phyloP scores from a whole-genome alignment of 2,329 filamentous ascomycete species.

The Zarea fungicola region DNA sequence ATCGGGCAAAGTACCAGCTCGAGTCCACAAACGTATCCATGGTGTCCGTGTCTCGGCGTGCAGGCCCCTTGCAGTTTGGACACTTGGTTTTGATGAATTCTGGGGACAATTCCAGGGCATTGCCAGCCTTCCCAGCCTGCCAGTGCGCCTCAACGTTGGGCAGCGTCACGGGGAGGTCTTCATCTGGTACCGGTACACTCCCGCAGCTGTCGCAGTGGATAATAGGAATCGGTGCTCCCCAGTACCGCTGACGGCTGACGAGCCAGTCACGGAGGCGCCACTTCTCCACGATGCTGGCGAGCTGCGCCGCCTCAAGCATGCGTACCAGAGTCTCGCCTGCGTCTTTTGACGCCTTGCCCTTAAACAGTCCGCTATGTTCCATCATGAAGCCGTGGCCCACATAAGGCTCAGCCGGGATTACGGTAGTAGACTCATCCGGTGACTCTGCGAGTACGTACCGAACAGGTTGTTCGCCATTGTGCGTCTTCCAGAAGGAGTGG shows the following conservation, averaged over 20 bases:
- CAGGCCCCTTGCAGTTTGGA: slow-evolving; percentile 64
- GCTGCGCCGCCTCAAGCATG: slow-evolving; percentile 47
- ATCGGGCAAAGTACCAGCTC: slow-evolving; percentile 88
- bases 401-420: slow-evolving; percentile 49
- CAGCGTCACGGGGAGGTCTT: slow-evolving; percentile 71
- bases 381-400: slow-evolving; percentile 64
- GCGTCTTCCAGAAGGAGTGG: slow-evolving; percentile 72
- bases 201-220: slow-evolving; percentile 76
- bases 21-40: slow-evolving; percentile 98
- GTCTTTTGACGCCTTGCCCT: slow-evolving; percentile 57
- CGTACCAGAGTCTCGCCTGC: slow-evolving; percentile 57
- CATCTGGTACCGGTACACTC: slow-evolving; percentile 68
- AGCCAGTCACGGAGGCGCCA: slow-evolving; percentile 88
- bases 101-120: slow-evolving; percentile 65
- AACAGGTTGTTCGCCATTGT: slow-evolving; percentile 56
- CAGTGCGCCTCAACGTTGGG: slow-evolving; percentile 66
- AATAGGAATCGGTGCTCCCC: slow-evolving; percentile 87
- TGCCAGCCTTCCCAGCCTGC: slow-evolving; percentile 65
- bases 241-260: slow-evolving; percentile 87
- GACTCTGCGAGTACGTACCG: slow-evolving; percentile 56
- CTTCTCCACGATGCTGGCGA: slow-evolving; percentile 61
- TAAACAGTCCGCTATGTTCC: slow-evolving; percentile 58
- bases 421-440: slow-evolving; percentile 41
- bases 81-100: slow-evolving; percentile 73
- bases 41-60: slow-evolving; percentile 82